phyloP scores from a whole-genome alignment of 495 filamentous ascomycete genomes.

The Xylaria castorea region DNA sequence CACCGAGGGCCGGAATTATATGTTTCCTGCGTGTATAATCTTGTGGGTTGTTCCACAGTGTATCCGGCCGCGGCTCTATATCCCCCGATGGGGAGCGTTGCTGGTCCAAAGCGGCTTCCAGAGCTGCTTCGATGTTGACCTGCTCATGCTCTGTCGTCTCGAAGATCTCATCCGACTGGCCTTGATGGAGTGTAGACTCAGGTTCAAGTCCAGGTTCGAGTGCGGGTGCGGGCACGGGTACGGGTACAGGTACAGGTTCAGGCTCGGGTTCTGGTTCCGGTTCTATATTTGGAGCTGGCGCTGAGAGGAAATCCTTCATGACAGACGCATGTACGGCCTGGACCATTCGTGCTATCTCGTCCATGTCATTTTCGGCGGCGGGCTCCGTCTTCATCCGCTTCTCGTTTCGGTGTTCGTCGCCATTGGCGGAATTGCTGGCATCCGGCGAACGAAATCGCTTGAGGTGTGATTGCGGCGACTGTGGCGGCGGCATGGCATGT shows the following conservation, averaged over 20 bases:
- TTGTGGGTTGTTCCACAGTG: constrained; percentile 41
- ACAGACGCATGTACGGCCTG: constrained; percentile 39
- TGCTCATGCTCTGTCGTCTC: constrained; percentile 29
- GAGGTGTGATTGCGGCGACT: constrained; percentile 33
- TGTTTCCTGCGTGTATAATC: constrained; percentile 43
- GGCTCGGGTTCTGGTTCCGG: not conserved
- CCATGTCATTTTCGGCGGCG: constrained; percentile 30
- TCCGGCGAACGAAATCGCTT: constrained; percentile 45
- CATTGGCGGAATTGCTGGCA: constrained; percentile 26
- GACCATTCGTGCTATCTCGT: constrained; percentile 40
- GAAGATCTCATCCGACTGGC: constrained; percentile 22
- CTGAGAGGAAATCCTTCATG: constrained; percentile 39
- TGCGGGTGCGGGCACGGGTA: not conserved
- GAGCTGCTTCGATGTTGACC: constrained; percentile 22
- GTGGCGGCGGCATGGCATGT: constrained; percentile 10
- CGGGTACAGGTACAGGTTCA: not conserved
- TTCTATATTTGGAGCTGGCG: constrained; percentile 14
- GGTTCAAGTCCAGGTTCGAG: constrained; percentile 3
- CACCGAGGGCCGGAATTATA: constrained; percentile 51
- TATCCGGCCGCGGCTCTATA: constrained; percentile 34
- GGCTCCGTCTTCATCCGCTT: constrained; percentile 48
- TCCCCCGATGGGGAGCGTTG: constrained; percentile 29
- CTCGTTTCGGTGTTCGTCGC: constrained; percentile 32
- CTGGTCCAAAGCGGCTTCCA: constrained; percentile 27
- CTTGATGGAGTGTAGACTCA: constrained; percentile 14